Conservation (phyloP, 2,329 filamentous ascomycete species). For the Mycosphaerella sp. region DNA sequence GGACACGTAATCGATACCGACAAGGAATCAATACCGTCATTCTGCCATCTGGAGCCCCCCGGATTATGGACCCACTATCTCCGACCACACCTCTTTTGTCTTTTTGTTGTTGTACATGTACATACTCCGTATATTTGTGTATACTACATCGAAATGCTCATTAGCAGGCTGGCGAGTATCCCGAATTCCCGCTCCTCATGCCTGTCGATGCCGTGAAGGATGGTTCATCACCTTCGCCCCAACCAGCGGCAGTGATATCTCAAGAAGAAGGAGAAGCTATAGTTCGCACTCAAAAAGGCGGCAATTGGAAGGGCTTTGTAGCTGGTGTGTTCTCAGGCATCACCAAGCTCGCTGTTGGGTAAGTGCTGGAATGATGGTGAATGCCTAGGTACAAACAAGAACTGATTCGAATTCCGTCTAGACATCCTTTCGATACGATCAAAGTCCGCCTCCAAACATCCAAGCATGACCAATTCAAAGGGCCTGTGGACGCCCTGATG, state of each 20-base stretch:
- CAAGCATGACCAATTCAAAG: slow-evolving; percentile 67
- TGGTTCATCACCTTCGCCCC: slow-evolving; percentile 17
- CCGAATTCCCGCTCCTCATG: slow-evolving; percentile 10
- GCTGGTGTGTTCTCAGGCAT: slow-evolving; percentile 94
- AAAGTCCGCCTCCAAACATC: slow-evolving; percentile 95
- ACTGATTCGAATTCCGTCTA: slow-evolving; percentile 34
- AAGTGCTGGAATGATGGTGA: slow-evolving; percentile 26
- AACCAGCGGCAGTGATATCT: slow-evolving; percentile 16
- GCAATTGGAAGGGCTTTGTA: slow-evolving; percentile 90
- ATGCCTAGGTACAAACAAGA: no score
- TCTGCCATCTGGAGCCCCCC: background rate
- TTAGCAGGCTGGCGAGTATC: slow-evolving; percentile 4
- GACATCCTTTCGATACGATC: slow-evolving; percentile 83
- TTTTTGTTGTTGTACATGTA: background rate
- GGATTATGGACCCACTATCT: background rate
- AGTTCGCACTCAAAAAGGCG: slow-evolving; percentile 21
- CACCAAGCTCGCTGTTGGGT: slow-evolving; percentile 72
- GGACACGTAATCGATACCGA: background rate
- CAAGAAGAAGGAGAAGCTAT: slow-evolving; percentile 12
- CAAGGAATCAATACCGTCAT: background rate
- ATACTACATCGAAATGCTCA: background rate
- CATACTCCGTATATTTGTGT: no score
- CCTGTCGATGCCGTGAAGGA: slow-evolving; percentile 25
- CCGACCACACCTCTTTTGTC: background rate
- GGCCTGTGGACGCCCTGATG: slow-evolving; percentile 76